Conservation (phyloP, 2,329 filamentous ascomycete genomes). For the Coniella vitis region DNA sequence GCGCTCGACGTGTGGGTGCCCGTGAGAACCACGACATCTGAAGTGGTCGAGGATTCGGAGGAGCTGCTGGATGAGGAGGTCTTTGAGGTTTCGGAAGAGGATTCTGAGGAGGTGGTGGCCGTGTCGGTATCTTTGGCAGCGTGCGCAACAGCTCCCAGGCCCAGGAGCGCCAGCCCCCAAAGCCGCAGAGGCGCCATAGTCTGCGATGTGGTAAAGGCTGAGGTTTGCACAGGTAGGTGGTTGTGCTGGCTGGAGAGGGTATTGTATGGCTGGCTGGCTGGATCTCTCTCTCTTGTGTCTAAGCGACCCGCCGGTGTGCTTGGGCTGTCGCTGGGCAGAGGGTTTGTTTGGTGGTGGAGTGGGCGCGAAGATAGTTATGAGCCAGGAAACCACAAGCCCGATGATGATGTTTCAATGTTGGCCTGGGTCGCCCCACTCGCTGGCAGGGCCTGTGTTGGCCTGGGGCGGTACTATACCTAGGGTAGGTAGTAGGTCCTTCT, state of each 20-base stretch:
- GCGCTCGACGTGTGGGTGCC: constrained; percentile 24
- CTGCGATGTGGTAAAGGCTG: not conserved
- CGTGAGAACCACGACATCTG: constrained; percentile 30
- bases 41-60: constrained; percentile 6
- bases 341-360: not conserved
- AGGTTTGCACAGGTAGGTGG: not conserved
- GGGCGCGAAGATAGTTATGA: no score
- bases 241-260: no score
- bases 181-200: constrained; percentile 13
- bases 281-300: no score
- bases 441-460: no score
- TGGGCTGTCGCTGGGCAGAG: no score
- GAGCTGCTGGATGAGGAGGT: constrained; percentile 2
- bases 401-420: no score
- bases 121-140: constrained; percentile 3
- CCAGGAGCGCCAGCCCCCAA: constrained; percentile 12
- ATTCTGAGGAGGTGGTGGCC: not conserved
- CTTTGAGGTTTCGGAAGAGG: not conserved
- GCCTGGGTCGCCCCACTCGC: no score
- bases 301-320: no score
- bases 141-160: constrained; percentile 7
- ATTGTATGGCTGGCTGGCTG: no score
- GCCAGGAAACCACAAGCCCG: no score
- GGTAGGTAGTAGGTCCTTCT: no score
- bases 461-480: no score